Evolutionary conservation across 768 basidiomycete genomes (phyloP).

Genomic region (Suillus discolor): DNA sequence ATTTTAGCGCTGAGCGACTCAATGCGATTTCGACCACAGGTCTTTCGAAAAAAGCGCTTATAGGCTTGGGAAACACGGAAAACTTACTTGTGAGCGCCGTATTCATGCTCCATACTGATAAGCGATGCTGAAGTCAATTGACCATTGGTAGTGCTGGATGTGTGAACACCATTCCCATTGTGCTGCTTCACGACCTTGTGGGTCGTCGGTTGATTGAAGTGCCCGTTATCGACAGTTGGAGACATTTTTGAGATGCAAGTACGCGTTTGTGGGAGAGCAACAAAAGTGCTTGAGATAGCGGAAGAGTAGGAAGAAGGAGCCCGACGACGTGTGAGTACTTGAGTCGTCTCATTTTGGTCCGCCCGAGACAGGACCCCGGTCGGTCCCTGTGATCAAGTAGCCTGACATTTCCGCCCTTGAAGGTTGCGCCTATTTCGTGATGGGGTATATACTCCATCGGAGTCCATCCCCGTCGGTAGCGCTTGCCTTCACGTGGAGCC

Average conservation of each 20-base stretch:
- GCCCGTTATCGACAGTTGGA: conserved; percentile 20
- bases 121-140: conserved; percentile 65
- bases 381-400: background rate
- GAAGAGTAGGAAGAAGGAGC: conserved; percentile 1
- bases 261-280: background rate
- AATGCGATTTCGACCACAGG: conserved; percentile 21
- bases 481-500: background rate
- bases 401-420: background rate
- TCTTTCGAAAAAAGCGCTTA: conserved; percentile 19
- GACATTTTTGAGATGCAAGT: conserved; percentile 22
- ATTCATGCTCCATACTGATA: conserved; percentile 79
- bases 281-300: background rate
- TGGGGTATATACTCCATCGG: background rate
- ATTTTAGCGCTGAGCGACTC: conserved; percentile 17
- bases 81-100: conserved; percentile 89
- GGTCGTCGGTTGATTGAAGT: conserved; percentile 12
- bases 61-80: conserved; percentile 5
- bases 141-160: conserved; percentile 4
- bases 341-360: background rate
- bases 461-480: background rate
- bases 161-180: conserved; percentile 5
- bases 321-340: background rate
- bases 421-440: background rate
- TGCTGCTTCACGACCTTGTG: conserved; percentile 20
- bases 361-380: conserved; percentile 3